phyloP scores from a whole-genome alignment of 2,329 filamentous ascomycete species.

The Aspergillus viridinutans region DNA sequence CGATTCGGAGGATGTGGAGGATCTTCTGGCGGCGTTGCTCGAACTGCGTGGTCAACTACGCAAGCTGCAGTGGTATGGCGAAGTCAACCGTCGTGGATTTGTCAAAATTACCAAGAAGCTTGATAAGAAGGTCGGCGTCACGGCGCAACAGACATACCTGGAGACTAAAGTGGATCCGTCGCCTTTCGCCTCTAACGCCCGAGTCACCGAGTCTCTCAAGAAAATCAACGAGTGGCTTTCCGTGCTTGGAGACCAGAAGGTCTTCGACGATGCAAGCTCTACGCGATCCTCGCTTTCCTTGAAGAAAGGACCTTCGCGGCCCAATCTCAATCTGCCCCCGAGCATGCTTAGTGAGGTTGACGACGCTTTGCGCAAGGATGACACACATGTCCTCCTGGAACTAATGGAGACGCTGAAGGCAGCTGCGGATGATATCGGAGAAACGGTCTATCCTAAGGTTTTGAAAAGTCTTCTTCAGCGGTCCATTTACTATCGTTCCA shows the following conservation, averaged over 20 bases:
- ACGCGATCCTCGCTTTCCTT: slow-evolving; percentile 66
- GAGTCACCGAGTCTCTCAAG: slow-evolving; percentile 56
- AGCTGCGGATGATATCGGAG: slow-evolving; percentile 51
- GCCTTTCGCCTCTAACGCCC: slow-evolving; percentile 74
- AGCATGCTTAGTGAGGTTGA: slow-evolving; percentile 43
- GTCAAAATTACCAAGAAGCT: slow-evolving; percentile 99
- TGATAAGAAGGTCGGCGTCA: slow-evolving; percentile 83
- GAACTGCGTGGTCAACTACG: slow-evolving; percentile 83
- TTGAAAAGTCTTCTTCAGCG: slow-evolving; percentile 43
- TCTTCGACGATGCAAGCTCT: slow-evolving; percentile 70
- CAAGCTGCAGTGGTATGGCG: slow-evolving; percentile 95
- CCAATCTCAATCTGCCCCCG: slow-evolving; percentile 67
- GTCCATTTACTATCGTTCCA: slow-evolving; percentile 67
- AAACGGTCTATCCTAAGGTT: slow-evolving; percentile 64
- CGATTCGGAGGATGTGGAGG: slow-evolving; percentile 84
- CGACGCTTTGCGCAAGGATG: slow-evolving; percentile 38
- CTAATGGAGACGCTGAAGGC: slow-evolving; percentile 57
- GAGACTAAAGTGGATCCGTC: slow-evolving; percentile 85
- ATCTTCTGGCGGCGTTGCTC: slow-evolving; percentile 82
- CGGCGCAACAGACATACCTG: slow-evolving; percentile 80
- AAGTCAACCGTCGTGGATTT: slow-evolving; percentile 92
- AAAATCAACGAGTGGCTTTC: slow-evolving; percentile 90
- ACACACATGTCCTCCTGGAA: slow-evolving; percentile 39
- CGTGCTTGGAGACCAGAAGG: slow-evolving; percentile 70
- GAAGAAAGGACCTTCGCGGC: slow-evolving; percentile 70